Conservation (phyloP, 2,329 filamentous ascomycete genomes). For the Scortechinia acanthostroma region DNA sequence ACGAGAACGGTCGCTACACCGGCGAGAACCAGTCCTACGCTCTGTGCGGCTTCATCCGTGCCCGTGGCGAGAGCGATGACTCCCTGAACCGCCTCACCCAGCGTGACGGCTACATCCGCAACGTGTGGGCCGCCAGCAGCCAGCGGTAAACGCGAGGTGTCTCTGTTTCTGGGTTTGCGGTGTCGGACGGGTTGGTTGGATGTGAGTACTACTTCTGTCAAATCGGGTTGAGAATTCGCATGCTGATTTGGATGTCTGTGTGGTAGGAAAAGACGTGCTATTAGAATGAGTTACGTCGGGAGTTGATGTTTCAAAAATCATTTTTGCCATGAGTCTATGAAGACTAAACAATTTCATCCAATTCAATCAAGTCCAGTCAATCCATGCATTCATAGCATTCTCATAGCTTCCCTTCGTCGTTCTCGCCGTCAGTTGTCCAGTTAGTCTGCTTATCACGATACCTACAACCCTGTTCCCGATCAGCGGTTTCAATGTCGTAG, state of each 20-base stretch:
- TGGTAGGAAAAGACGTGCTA: too few relatives aligned
- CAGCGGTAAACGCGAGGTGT: background rate
- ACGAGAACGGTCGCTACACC: slow-evolving; percentile 90
- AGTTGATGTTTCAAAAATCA: too few relatives aligned
- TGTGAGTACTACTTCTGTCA: background rate
- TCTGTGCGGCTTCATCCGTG: slow-evolving; percentile 93
- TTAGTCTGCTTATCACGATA: too few relatives aligned
- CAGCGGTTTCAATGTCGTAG: too few relatives aligned
- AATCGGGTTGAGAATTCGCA: slow-evolving; percentile 2
- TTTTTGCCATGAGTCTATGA: too few relatives aligned
- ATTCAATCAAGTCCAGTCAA: too few relatives aligned
- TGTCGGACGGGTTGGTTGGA: slow-evolving; percentile 4
- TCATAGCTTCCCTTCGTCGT: too few relatives aligned
- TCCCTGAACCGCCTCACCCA: slow-evolving; percentile 90
- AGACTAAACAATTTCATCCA: too few relatives aligned
- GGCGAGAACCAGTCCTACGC: slow-evolving; percentile 97
- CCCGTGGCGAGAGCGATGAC: slow-evolving; percentile 97
- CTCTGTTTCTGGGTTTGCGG: slow-evolving; percentile 5
- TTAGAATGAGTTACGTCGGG: too few relatives aligned
- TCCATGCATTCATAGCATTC: too few relatives aligned
- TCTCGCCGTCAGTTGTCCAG: too few relatives aligned
- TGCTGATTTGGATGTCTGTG: background rate
- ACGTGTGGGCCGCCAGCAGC: slow-evolving; percentile 71
- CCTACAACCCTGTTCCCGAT: too few relatives aligned
- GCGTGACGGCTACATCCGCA: slow-evolving; percentile 94